Conservation (phyloP, 2,329 filamentous ascomycete species). For the Penicillium digitatum region DNA sequence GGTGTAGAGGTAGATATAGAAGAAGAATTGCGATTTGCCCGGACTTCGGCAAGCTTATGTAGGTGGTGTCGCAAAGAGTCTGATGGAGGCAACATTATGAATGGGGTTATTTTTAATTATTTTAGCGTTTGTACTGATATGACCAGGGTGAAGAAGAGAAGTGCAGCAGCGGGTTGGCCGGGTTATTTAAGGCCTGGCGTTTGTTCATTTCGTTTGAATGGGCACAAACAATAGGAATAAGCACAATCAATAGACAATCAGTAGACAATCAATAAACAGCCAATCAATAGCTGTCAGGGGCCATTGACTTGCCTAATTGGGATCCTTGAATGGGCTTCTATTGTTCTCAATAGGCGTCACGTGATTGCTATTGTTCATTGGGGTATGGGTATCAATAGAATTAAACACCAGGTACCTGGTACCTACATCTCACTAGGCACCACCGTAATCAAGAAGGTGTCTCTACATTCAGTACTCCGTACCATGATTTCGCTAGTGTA, state of each 20-base stretch:
- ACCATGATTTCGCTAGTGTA: slow-evolving; percentile 7
- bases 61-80: slow-evolving; percentile 28
- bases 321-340: slow-evolving; percentile 1
- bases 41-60: slow-evolving; percentile 26
- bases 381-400: slow-evolving; percentile 4
- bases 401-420: not conserved
- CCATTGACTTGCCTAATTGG: slow-evolving; percentile 7
- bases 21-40: slow-evolving; percentile 15
- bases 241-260: slow-evolving; percentile 2
- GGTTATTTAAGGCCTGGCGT: slow-evolving; percentile 1
- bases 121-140: not conserved
- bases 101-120: not conserved
- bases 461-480: not conserved
- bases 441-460: not conserved
- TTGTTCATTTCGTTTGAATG: not conserved
- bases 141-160: not conserved
- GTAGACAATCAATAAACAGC: slow-evolving; percentile 4
- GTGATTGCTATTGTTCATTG: slow-evolving; percentile 8
- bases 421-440: not conserved
- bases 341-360: slow-evolving; percentile 11
- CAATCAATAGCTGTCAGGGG: not conserved
- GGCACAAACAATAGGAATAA: slow-evolving; percentile 5
- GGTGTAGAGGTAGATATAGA: not conserved
- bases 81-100: slow-evolving; percentile 29
- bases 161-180: not conserved